A percentile compares a stretch with the other conserved stretches of the same genome.
Conservation (phyloP, 2,329 filamentous ascomycete genomes). For the Penicillium sp. region DNA sequence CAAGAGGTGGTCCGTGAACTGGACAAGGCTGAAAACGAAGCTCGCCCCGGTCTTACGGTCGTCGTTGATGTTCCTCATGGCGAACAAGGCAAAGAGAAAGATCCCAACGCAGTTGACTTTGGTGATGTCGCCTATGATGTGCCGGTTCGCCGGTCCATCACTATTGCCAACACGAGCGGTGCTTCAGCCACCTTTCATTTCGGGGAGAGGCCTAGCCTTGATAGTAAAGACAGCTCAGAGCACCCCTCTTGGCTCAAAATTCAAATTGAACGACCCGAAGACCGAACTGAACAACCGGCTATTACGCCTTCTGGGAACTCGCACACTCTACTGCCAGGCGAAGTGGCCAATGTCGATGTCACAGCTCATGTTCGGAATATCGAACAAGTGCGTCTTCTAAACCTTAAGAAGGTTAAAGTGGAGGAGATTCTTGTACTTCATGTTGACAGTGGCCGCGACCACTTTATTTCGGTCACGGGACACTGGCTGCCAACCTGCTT, state of each 20-base stretch:
- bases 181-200: constrained; percentile 79
- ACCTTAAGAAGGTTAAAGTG: constrained; percentile 63
- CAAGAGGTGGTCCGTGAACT: constrained; percentile 84
- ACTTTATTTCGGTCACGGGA: constrained; percentile 82
- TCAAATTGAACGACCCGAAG: constrained; percentile 56
- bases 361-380: constrained; percentile 66
- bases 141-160: constrained; percentile 66
- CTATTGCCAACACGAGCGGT: constrained; percentile 87
- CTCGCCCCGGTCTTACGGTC: constrained; percentile 76
- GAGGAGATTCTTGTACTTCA: constrained; percentile 88
- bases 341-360: constrained; percentile 71
- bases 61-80: constrained; percentile 65
- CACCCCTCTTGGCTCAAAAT: constrained; percentile 70
- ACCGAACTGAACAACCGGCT: constrained; percentile 33
- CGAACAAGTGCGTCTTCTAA: constrained; percentile 67
- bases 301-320: constrained; percentile 36
- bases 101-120: constrained; percentile 69
- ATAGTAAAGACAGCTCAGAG: constrained; percentile 42
- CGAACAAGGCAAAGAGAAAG: constrained; percentile 33
- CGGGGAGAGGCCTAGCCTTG: constrained; percentile 65
- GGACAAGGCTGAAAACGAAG: constrained; percentile 89
- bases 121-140: constrained; percentile 71
- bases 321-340: constrained; percentile 78
- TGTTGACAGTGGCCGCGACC: constrained; percentile 79
- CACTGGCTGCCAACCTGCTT: constrained; percentile 81